Evolutionary conservation across 805 yeast genomes (phyloP).

Genomic region (Hemisphaericaspora nanyangensis): DNA sequence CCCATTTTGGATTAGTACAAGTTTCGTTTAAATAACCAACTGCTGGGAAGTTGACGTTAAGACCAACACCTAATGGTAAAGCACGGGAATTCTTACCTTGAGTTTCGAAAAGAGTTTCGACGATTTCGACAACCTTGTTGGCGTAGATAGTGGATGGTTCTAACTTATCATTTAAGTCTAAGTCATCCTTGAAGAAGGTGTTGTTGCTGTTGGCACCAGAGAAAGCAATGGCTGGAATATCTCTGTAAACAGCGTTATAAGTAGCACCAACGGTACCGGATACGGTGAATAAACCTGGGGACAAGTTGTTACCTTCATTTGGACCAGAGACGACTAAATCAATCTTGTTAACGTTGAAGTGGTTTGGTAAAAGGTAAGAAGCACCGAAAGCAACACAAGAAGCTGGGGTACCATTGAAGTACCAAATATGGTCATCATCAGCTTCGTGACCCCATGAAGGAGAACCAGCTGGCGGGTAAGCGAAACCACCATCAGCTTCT

Average conservation of each 20-base stretch:
- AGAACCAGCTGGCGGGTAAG: conserved; percentile 43
- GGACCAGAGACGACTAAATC: conserved; percentile 53
- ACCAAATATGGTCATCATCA: conserved; percentile 42
- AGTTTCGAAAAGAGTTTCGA: conserved; percentile 30
- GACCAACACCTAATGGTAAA: conserved; percentile 43
- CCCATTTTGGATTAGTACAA: conserved; percentile 42
- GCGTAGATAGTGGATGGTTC: conserved; percentile 46
- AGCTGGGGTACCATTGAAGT: conserved; percentile 55
- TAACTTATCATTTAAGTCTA: conserved; percentile 35
- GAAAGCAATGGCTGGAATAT: conserved; percentile 47
- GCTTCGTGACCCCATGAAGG: conserved; percentile 55
- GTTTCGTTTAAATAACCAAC: conserved; percentile 39
- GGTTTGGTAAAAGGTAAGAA: conserved; percentile 44
- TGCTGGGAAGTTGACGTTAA: conserved; percentile 47
- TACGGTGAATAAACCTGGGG: conserved; percentile 35
- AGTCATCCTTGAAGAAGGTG: conserved; percentile 45
- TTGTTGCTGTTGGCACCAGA: conserved; percentile 50
- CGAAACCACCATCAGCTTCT: conserved; percentile 44
- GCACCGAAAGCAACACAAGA: conserved; percentile 47
- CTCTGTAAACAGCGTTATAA: conserved; percentile 44
- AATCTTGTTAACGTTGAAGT: conserved; percentile 36
- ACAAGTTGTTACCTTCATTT: conserved; percentile 49
- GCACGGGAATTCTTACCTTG: conserved; percentile 35
- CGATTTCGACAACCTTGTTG: conserved; percentile 35
- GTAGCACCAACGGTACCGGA: conserved; percentile 55